Conservation (phyloP, 306 rosid species). For the Sindora glabra region DNA sequence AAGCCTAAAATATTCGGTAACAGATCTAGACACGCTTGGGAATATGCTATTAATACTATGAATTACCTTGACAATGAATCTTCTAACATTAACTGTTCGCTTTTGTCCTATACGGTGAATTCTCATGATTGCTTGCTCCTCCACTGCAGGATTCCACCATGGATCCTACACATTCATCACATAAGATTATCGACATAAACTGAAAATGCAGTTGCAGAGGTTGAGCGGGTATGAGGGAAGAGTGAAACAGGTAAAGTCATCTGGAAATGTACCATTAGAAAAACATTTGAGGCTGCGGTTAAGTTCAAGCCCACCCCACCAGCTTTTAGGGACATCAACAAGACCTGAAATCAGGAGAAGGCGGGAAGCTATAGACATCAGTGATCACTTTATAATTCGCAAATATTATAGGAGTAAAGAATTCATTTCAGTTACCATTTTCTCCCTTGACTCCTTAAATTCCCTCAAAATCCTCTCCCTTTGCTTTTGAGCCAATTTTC, state of each 20-base stretch:
- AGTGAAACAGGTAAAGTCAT: neutral
- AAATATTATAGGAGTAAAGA: neutral
- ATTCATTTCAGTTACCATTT: conserved; percentile 40
- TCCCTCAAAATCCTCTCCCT: conserved; percentile 64
- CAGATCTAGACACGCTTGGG: neutral
- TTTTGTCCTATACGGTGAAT: conserved; percentile 1
- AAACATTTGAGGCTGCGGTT: conserved; percentile 84
- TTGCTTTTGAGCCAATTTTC: conserved; percentile 54
- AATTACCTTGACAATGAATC: conserved; percentile 48
- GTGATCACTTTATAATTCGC: neutral
- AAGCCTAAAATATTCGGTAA: neutral
- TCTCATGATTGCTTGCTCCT: conserved; percentile 92
- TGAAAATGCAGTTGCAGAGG: neutral
- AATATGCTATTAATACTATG: neutral
- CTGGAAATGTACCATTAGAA: conserved; percentile 46
- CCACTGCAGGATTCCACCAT: conserved; percentile 98
- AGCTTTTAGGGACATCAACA: conserved; percentile 71
- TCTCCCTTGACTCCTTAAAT: conserved; percentile 44
- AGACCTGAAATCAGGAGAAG: conserved; percentile 35
- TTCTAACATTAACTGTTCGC: conserved; percentile 20
- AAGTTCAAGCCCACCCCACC: conserved; percentile 95
- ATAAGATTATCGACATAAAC: neutral
- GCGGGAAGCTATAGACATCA: neutral
- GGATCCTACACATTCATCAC: conserved; percentile 54
- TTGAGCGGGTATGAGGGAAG: neutral